Evolutionary conservation across 805 yeast genomes (phyloP).

Genomic region (Komagataella ulmi): DNA sequence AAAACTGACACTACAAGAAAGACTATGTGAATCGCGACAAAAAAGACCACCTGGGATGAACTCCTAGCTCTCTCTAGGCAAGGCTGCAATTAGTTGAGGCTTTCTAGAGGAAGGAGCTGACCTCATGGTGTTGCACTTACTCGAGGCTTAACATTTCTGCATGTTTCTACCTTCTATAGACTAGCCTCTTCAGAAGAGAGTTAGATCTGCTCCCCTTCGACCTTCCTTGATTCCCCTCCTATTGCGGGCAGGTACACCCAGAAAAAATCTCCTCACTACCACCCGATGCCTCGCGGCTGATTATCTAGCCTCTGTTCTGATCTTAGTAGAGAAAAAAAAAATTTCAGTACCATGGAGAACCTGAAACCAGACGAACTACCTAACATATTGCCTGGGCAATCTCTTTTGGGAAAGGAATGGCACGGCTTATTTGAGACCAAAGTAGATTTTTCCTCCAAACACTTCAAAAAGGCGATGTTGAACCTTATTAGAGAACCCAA

Average conservation of each 20-base stretch:
- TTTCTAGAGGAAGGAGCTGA: too few species aligned
- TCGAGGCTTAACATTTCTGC: too few species aligned
- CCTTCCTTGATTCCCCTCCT: background rate
- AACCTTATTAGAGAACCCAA: conserved; percentile 75
- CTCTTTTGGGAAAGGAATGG: conserved; percentile 51
- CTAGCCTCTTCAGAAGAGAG: too few species aligned
- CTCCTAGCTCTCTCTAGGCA: too few species aligned
- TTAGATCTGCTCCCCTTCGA: background rate
- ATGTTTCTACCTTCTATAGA: too few species aligned
- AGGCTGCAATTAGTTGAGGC: too few species aligned
- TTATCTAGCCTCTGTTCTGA: background rate
- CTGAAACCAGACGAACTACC: background rate
- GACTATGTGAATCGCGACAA: background rate
- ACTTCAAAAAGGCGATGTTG: conserved; percentile 66
- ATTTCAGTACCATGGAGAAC: background rate
- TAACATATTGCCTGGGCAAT: conserved; percentile 8
- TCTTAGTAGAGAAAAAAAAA: background rate
- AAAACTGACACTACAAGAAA: background rate
- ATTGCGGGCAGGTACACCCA: background rate
- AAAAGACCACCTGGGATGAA: background rate
- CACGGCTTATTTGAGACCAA: conserved; percentile 36
- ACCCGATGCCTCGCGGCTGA: background rate
- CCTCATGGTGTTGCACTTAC: too few species aligned
- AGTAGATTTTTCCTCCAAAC: conserved; percentile 35
- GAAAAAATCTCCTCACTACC: background rate